A percentile compares a stretch with the other conserved stretches of the same genome.
Conservation (phyloP, 345 rosid species). For the Litchi chinensis region DNA sequence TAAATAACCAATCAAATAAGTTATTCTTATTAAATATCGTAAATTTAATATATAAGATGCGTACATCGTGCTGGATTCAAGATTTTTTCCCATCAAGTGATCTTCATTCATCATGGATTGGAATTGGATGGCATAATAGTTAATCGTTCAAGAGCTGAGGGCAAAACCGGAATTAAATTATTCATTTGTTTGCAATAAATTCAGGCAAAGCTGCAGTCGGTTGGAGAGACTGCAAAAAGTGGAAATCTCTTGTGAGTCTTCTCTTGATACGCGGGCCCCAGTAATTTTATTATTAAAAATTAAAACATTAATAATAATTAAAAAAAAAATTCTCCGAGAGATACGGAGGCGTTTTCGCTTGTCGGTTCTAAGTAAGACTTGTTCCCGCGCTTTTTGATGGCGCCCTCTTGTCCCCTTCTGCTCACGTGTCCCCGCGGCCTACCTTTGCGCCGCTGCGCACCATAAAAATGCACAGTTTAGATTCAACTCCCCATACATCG, state of each 20-base stretch:
- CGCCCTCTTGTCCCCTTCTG: slow-evolving; percentile 5
- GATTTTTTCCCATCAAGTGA: too few species aligned
- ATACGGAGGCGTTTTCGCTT: background rate
- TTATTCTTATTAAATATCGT: too few species aligned
- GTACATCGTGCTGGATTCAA: too few species aligned
- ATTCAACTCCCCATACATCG: background rate
- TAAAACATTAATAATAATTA: background rate
- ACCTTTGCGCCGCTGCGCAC: background rate
- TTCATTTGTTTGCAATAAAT: background rate
- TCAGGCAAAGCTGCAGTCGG: background rate
- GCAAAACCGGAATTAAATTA: background rate
- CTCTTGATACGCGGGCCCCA: background rate
- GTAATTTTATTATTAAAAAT: background rate
- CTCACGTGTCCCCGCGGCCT: slow-evolving; percentile 14
- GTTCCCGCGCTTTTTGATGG: background rate
- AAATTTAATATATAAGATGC: too few species aligned
- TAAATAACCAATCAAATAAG: too few species aligned
- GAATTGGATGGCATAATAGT: background rate
- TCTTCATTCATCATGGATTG: too few species aligned
- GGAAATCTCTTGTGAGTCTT: background rate
- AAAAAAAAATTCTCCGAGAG: background rate
- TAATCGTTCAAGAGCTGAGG: background rate
- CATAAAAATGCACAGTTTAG: background rate
- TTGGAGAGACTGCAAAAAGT: background rate
- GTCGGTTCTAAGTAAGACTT: background rate